Evolutionary conservation across 768 basidiomycete genomes (phyloP).

Genomic region (Austroboletus eburneus): DNA sequence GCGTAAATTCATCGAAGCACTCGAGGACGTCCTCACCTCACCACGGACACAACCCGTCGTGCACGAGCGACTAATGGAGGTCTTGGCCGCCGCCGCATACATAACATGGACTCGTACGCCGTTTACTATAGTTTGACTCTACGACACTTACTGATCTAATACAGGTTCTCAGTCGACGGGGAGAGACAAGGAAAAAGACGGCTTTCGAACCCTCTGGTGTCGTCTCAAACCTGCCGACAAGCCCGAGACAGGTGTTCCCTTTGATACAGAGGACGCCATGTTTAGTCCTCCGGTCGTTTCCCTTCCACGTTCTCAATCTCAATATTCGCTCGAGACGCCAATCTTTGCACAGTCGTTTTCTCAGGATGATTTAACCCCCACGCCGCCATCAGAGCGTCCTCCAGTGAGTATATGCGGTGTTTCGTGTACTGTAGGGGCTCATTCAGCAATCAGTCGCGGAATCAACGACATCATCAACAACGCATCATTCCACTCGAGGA

Average conservation of each 20-base stretch:
- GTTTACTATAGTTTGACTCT: neutral
- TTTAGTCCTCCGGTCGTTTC: slow-evolving; percentile 58
- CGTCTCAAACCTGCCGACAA: slow-evolving; percentile 77
- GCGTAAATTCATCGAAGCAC: slow-evolving; percentile 73
- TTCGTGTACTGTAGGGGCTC: neutral
- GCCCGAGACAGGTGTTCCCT: slow-evolving; percentile 79
- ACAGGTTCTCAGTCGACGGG: slow-evolving; percentile 20
- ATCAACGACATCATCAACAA: slow-evolving; percentile 23
- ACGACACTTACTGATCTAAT: neutral
- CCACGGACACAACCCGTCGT: slow-evolving; percentile 74
- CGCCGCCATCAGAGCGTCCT: slow-evolving; percentile 23
- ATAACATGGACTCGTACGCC: slow-evolving; percentile 27
- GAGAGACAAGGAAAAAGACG: slow-evolving; percentile 39
- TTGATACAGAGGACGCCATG: slow-evolving; percentile 77
- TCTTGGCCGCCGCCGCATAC: slow-evolving; percentile 79
- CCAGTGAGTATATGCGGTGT: slow-evolving; percentile 12
- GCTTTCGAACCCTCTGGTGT: slow-evolving; percentile 73
- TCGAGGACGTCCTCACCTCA: slow-evolving; percentile 68
- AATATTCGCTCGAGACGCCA: slow-evolving; percentile 33
- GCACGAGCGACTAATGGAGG: slow-evolving; percentile 72
- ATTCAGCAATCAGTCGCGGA: slow-evolving; percentile 5
- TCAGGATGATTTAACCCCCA: slow-evolving; percentile 21
- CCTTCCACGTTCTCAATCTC: slow-evolving; percentile 27
- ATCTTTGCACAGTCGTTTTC: slow-evolving; percentile 35
- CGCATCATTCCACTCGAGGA: slow-evolving; percentile 71